Percentiles rank a stretch among this genome's conserved stretches.
Conservation (phyloP, 2,329 filamentous ascomycete genomes). For the Zymoseptoria crescenta region DNA sequence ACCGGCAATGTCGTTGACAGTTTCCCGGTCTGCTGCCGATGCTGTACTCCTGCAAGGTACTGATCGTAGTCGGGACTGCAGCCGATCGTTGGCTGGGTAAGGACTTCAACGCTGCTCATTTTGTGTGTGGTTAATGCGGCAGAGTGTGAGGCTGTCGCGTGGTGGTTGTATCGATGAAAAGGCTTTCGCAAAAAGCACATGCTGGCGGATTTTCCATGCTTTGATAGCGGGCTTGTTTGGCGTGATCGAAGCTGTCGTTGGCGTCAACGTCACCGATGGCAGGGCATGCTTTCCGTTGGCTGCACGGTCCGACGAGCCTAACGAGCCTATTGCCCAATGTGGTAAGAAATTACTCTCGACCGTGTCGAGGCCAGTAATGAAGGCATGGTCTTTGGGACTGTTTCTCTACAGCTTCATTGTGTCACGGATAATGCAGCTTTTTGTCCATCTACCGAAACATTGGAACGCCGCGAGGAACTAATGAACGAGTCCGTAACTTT, state of each 20-base stretch:
- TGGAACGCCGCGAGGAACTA: no score
- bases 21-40: slow-evolving; percentile 36
- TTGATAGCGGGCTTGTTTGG: not conserved
- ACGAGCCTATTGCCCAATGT: not conserved
- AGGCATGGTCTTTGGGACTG: no score
- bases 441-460: no score
- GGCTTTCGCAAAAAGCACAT: not conserved
- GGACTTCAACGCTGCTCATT: not conserved
- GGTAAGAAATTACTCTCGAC: not conserved
- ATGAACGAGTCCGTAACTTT: no score
- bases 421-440: no score
- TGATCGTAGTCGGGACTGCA: slow-evolving; percentile 50
- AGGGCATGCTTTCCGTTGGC: not conserved
- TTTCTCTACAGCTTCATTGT: no score
- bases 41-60: slow-evolving; percentile 45
- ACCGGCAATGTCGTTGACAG: slow-evolving; percentile 37
- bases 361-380: no score
- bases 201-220: not conserved
- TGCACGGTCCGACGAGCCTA: not conserved
- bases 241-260: not conserved
- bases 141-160: no score
- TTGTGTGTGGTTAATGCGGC: no score
- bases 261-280: not conserved
- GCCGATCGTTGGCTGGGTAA: slow-evolving; percentile 49
- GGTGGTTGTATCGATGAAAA: no score